Base-by-base conservation (phyloP, 345 rosid species). In the Ceriops decandra region DNA sequence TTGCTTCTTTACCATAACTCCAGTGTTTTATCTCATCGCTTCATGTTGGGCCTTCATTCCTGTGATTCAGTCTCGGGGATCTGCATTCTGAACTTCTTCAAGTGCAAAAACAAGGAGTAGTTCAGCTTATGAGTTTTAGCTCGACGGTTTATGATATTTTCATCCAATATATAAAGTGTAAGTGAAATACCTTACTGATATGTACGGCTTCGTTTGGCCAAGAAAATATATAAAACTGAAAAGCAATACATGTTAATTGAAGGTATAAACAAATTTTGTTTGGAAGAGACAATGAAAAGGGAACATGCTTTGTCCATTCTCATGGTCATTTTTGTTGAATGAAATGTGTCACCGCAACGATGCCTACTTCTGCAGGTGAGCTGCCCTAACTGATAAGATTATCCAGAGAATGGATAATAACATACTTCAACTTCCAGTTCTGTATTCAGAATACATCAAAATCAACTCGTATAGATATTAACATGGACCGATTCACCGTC, bases 41-140 rank as follows among this genome's bases (percentile, higher is more conserved):
- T 68, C 24, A 59, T 32, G 30, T 68, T 47, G n/a, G 10, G 57
- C 51, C 54, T 16, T 35, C 60, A 58, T 31, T 58, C 36, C 30
- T 49, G 26, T 16, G 36, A n/a, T 51, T 68, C 64, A 46, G 49
- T 7, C 17, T 22, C 16, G 9, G 58, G 27, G 28, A 22, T 10
- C 59, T 56, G 28, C 24, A 56, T 5, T 56, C 19, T 26, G 66
- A 53, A 13, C 1, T 63, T 47, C 62, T 63, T 33, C 60, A 22
- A 32, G 38, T 22, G 52, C 35, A 52, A 22, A 52, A 52, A 20
- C 52, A 60, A 4, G 52, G 74, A 28, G 51, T n/a, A 15, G 56
- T 21, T 56, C 30, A 54, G 30, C 27, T 26, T 31, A 8, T 11
- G 33, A 38, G 63, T n/a, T 56, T 56, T 56, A 24, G 5, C 26